These are phyloP conservation scores for Cyclotella cryptica DNA, from an alignment of 108 stramenopile species.

Conservation along the genomic window DNA sequence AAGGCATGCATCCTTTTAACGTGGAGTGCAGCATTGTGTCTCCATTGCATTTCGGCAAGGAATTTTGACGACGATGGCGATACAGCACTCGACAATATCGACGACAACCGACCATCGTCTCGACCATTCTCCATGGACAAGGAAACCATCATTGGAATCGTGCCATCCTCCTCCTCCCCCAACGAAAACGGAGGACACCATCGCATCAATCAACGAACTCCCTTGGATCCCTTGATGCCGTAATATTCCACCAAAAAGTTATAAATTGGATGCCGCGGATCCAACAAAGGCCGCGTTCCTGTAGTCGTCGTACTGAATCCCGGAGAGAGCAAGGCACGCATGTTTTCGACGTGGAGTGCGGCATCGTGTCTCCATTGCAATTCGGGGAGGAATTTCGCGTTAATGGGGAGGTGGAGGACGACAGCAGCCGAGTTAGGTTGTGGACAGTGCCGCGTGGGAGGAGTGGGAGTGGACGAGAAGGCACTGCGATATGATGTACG, in stretches of 20 bases:
- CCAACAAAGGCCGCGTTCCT: slow-evolving; percentile 51
- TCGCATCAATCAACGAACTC: slow-evolving; percentile 57
- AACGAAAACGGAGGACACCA: slow-evolving; percentile 71
- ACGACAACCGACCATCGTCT: too few species aligned
- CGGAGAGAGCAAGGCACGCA: background rate
- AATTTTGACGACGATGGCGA: too few species aligned
- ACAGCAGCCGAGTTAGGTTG: too few species aligned
- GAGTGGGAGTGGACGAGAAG: background rate
- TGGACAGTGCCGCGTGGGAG: too few species aligned
- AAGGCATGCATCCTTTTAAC: background rate
- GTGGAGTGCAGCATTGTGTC: slow-evolving; percentile 19
- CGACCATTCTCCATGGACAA: background rate
- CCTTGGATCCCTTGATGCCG: slow-evolving; percentile 78
- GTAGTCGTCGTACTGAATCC: too few species aligned
- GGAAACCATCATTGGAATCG: background rate
- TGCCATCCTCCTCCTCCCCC: slow-evolving; percentile 20
- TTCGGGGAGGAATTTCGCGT: slow-evolving; percentile 8
- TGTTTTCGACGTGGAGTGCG: slow-evolving; percentile 1
- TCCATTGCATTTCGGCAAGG: slow-evolving; percentile 22
- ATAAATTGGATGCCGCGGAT: slow-evolving; percentile 82
- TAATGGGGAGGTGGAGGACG: background rate
- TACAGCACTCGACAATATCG: too few species aligned
- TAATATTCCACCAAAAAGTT: slow-evolving; percentile 91
- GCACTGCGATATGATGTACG: background rate
- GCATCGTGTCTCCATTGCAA: slow-evolving; percentile 31